A percentile compares a stretch with the other conserved stretches of the same genome.
Evolutionary conservation across 2,329 filamentous ascomycete genomes (phyloP).

Genomic region (Talaromyces sp.): DNA sequence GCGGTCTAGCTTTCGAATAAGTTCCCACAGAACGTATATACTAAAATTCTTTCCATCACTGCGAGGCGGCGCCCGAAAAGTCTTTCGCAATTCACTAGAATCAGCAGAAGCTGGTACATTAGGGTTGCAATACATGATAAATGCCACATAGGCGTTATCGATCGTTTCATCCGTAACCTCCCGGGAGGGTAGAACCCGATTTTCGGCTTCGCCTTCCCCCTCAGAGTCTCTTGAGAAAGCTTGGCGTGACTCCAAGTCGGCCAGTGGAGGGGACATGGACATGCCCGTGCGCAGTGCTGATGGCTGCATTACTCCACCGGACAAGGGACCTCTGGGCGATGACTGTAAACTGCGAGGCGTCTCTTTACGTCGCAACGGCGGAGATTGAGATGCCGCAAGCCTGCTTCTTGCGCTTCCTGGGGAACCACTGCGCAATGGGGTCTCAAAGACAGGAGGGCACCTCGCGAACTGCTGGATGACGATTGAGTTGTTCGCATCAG

Average conservation of each 20-base stretch:
- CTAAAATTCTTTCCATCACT: slow-evolving; percentile 86
- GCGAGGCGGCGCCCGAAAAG: slow-evolving; percentile 76
- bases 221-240: slow-evolving; percentile 31
- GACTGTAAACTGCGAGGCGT: slow-evolving; percentile 41
- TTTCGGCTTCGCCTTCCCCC: slow-evolving; percentile 40
- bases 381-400: slow-evolving; percentile 35
- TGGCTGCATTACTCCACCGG: slow-evolving; percentile 28
- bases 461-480: slow-evolving; percentile 42
- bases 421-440: slow-evolving; percentile 38
- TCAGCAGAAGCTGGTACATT: slow-evolving; percentile 69
- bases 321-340: slow-evolving; percentile 36
- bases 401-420: slow-evolving; percentile 37
- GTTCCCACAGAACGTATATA: slow-evolving; percentile 71
- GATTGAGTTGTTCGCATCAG: slow-evolving; percentile 30
- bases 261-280: slow-evolving; percentile 43
- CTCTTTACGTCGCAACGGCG: slow-evolving; percentile 39
- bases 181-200: slow-evolving; percentile 61
- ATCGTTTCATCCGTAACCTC: slow-evolving; percentile 69
- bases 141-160: slow-evolving; percentile 77
- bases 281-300: slow-evolving; percentile 34
- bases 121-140: slow-evolving; percentile 90
- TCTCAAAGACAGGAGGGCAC: slow-evolving; percentile 37
- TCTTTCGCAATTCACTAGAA: slow-evolving; percentile 67
- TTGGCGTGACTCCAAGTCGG: slow-evolving; percentile 32
- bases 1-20: slow-evolving; percentile 73